Conservation (phyloP, 1,139 yeast genomes). For the Debaryomycetaceae sp. region DNA sequence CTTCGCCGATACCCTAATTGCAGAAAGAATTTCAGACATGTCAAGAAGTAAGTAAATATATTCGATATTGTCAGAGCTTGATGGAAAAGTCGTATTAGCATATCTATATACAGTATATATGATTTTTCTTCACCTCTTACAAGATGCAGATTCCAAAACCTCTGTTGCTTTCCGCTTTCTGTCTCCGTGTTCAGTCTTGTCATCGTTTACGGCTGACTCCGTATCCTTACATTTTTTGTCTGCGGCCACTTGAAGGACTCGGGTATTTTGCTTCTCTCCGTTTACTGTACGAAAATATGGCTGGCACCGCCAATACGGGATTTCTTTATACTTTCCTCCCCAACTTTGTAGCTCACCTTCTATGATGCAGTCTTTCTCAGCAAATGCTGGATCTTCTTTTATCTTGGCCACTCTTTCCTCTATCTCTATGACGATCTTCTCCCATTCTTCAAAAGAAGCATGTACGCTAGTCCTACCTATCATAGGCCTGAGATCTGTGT, state of each 20-base stretch:
- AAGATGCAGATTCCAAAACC: slow-evolving; percentile 4
- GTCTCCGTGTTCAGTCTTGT: not conserved
- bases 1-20: slow-evolving; percentile 20
- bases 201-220: not conserved
- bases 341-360: slow-evolving; percentile 58
- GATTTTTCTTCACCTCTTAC: not conserved
- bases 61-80: too few species aligned
- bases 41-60: too few species aligned
- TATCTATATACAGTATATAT: not conserved
- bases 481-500: slow-evolving; percentile 72
- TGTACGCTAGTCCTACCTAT: slow-evolving; percentile 58
- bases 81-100: too few species aligned
- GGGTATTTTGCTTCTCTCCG: slow-evolving; percentile 52
- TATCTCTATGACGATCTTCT: slow-evolving; percentile 61
- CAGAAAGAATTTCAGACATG: slow-evolving; percentile 13
- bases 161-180: slow-evolving; percentile 15
- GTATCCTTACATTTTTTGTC: slow-evolving; percentile 3
- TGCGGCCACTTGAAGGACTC: slow-evolving; percentile 43
- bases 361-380: slow-evolving; percentile 47
- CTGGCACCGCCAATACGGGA: slow-evolving; percentile 98
- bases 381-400: slow-evolving; percentile 39
- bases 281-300: slow-evolving; percentile 88
- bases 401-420: slow-evolving; percentile 63
- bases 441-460: slow-evolving; percentile 58
- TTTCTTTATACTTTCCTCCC: slow-evolving; percentile 77